These are phyloP conservation scores for Heliosperma pusillum DNA, from an alignment of 148 eudicot genomes.

Conservation along the genomic window DNA sequence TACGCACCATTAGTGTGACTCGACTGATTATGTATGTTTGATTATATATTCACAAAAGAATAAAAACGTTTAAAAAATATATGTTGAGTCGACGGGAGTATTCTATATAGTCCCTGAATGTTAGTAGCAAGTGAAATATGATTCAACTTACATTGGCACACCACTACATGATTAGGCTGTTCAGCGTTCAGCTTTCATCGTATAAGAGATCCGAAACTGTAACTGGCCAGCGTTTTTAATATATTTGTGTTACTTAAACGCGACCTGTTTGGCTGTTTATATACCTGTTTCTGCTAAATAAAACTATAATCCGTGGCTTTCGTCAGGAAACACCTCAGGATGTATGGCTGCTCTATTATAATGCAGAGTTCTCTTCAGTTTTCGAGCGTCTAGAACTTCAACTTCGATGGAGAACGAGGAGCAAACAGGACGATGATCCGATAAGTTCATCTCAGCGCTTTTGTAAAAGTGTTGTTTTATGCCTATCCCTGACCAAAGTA, in stretches of 20 bases:
- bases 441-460: constrained; percentile 57
- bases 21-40: not conserved
- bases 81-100: no score
- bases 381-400: constrained; percentile 66
- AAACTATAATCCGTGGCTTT: constrained; percentile 1
- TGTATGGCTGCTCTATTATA: constrained; percentile 66
- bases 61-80: no score
- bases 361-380: constrained; percentile 70
- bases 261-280: no score
- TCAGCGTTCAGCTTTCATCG: no score
- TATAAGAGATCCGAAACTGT: no score
- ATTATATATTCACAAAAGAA: no score
- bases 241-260: not conserved
- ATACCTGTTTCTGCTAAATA: constrained; percentile 10
- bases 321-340: constrained; percentile 50
- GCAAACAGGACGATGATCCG: constrained; percentile 93
- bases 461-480: constrained; percentile 70
- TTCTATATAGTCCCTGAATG: no score
- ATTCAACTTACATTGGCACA: not conserved
- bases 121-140: not conserved
- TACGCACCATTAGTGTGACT: no score
- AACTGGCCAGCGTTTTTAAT: not conserved
- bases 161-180: constrained; percentile 15
- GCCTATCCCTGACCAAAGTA: constrained; percentile 87
- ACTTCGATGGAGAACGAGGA: constrained; percentile 72